Evolutionary conservation across 140 eudicot species (phyloP).

Genomic region (Cichorium intybus): DNA sequence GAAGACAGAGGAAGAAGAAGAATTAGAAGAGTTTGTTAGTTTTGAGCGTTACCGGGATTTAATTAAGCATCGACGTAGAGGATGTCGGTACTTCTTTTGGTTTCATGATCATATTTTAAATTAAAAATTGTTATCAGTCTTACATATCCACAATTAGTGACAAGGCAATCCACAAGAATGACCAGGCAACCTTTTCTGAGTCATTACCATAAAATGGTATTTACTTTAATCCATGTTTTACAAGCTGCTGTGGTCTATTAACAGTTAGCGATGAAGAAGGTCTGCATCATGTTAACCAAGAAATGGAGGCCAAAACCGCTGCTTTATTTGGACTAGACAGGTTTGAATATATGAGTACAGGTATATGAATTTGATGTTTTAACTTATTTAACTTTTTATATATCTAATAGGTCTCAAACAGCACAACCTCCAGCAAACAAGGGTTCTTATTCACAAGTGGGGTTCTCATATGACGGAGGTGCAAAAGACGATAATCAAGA

Average conservation of each 20-base stretch:
- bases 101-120: conserved; percentile 41
- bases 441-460: conserved; percentile 94
- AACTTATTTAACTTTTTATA: background rate
- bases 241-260: conserved; percentile 40
- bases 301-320: conserved; percentile 87
- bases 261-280: conserved; percentile 96
- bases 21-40: conserved; percentile 98
- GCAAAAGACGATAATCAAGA: conserved; percentile 64
- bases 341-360: conserved; percentile 31
- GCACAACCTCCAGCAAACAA: conserved; percentile 63
- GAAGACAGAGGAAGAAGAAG: conserved; percentile 97
- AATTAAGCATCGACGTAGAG: conserved; percentile 99
- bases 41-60: conserved; percentile 99
- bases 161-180: conserved; percentile 34
- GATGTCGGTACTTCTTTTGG: conserved; percentile 99
- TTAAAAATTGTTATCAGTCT: conserved; percentile 20
- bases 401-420: conserved; percentile 48
- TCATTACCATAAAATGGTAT: conserved; percentile 21
- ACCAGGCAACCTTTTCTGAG: conserved; percentile 20
- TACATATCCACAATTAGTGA: conserved; percentile 28
- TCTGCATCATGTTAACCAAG: conserved; percentile 82
- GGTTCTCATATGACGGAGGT: conserved; percentile 89
- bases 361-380: background rate
- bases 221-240: conserved; percentile 25
- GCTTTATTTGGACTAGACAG: conserved; percentile 76